Evolutionary conservation across 1,139 yeast genomes (phyloP).

Genomic region (Kodamaea sp.): DNA sequence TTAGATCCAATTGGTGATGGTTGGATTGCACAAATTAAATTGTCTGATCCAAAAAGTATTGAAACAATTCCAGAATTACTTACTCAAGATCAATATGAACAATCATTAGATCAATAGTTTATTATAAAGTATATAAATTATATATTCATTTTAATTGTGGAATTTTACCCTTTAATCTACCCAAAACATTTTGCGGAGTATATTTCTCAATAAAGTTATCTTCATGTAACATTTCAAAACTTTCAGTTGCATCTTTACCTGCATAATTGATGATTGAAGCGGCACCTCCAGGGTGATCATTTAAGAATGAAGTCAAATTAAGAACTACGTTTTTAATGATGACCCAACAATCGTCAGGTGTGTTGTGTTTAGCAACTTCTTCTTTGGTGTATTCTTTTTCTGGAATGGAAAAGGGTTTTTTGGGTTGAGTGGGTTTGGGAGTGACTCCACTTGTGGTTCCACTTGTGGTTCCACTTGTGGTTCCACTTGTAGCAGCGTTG

Average conservation of each 20-base stretch:
- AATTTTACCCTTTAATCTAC: constrained; percentile 44
- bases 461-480: constrained; percentile 1
- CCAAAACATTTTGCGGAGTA: constrained; percentile 46
- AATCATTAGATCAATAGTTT: constrained; percentile 51
- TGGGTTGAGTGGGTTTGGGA: constrained; percentile 6
- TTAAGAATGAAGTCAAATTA: constrained; percentile 74
- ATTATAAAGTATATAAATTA: too few relatives aligned
- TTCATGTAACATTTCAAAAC: constrained; percentile 63
- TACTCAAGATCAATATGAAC: constrained; percentile 58
- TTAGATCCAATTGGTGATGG: constrained; percentile 90
- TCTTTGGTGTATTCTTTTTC: constrained; percentile 43
- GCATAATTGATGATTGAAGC: constrained; percentile 71
- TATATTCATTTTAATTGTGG: constrained; percentile 31
- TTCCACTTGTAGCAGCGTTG: background rate
- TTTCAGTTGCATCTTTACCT: constrained; percentile 87
- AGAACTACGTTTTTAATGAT: constrained; percentile 80
- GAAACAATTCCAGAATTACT: constrained; percentile 32
- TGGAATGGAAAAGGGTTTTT: constrained; percentile 34
- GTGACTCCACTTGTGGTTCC: too few relatives aligned
- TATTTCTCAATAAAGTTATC: constrained; percentile 51
- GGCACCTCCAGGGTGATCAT: constrained; percentile 88
- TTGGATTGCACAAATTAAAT: constrained; percentile 81
- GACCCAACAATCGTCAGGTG: constrained; percentile 76
- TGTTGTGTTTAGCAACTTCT: constrained; percentile 64
- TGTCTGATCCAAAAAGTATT: constrained; percentile 33